A percentile compares a stretch with the other conserved stretches of the same genome.
Evolutionary conservation across 257 asterid genomes (phyloP).

Genomic region (Linaria vulgaris): DNA sequence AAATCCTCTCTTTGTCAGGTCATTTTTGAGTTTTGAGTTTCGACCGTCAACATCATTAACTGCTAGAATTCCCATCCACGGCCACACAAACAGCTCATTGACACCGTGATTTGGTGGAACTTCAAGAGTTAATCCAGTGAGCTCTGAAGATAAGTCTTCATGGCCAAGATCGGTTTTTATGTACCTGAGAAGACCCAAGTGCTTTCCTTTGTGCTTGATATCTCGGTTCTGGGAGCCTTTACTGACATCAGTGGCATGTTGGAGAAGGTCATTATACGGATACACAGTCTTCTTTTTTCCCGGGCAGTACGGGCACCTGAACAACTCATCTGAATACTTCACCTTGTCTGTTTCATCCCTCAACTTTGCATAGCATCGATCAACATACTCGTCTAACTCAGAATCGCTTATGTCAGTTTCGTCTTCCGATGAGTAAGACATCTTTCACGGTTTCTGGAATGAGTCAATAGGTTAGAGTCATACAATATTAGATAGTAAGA

Average conservation of each 20-base stretch:
- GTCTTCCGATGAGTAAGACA: slow-evolving; percentile 55
- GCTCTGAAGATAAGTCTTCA: slow-evolving; percentile 30
- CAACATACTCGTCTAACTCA: slow-evolving; percentile 59
- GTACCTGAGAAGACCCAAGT: slow-evolving; percentile 48
- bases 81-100: slow-evolving; percentile 45
- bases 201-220: slow-evolving; percentile 50
- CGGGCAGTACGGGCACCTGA: slow-evolving; percentile 64
- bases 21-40: slow-evolving; percentile 32
- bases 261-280: slow-evolving; percentile 47
- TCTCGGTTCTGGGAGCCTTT: slow-evolving; percentile 42
- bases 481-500: slow-evolving; percentile 12
- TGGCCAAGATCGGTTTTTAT: slow-evolving; percentile 35
- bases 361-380: slow-evolving; percentile 43
- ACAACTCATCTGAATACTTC: slow-evolving; percentile 32
- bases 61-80: slow-evolving; percentile 65
- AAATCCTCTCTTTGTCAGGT: slow-evolving; percentile 45
- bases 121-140: slow-evolving; percentile 35
- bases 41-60: slow-evolving; percentile 32
- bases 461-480: slow-evolving; percentile 9
- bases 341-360: slow-evolving; percentile 31
- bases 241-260: slow-evolving; percentile 51
- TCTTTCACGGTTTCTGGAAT: slow-evolving; percentile 32
- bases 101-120: slow-evolving; percentile 22
- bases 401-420: slow-evolving; percentile 67
- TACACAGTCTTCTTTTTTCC: slow-evolving; percentile 56